Base-by-base conservation (phyloP, 768 basidiomycete species). In the Glaciozyma martinii region DNA sequence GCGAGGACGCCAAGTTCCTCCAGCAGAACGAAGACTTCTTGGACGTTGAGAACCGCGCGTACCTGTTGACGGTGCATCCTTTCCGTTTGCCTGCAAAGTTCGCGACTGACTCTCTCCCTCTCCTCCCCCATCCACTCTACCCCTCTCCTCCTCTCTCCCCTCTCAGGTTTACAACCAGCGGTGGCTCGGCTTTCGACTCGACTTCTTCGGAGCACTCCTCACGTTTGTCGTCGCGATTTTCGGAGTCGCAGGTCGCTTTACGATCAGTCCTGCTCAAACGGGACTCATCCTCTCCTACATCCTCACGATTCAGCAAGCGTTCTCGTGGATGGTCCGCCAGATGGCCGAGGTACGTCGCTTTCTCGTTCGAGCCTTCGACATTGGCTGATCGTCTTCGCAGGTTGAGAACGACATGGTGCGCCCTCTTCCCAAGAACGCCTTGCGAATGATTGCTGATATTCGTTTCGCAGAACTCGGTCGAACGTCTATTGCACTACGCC, bases 121-220 rank as follows among this genome's bases (percentile, higher is more conserved):
- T n/a, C n/a, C n/a, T n/a, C n/a, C n/a, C n/a, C n/a, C n/a, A n/a
- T n/a, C n/a, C n/a, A n/a, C n/a, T n/a, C n/a, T n/a, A n/a, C n/a
- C n/a, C n/a, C n/a, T n/a, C n/a, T n/a, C n/a, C n/a, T n/a, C n/a
- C n/a, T n/a, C n/a, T n/a, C n/a, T n/a, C n/a, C n/a, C n/a, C n/a
- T n/a, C 52, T 46, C 52, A 32, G 61, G 49, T 50, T 5, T 15
- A 70, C n/a, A 50, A 50, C 27, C 73, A 73, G 57, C 56, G 87
- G 59, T 92, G 88, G 91, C 84, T 97, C 33, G 89, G 87, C 59
- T 83, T 94, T 54, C 85, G 92, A 7, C 81, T 95, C n/a, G 93
- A 94, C 76, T 83, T 87, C 70, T 81, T 95, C 30, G 91, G 92
- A 81, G 23, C 19, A 3, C 71, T 79, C 84, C 44, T 84, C 32